Evolutionary conservation across 2,329 filamentous ascomycete genomes (phyloP), one percentile per base, ranked within the genome.

Genomic region (Ambrosiella xylebori): DNA sequence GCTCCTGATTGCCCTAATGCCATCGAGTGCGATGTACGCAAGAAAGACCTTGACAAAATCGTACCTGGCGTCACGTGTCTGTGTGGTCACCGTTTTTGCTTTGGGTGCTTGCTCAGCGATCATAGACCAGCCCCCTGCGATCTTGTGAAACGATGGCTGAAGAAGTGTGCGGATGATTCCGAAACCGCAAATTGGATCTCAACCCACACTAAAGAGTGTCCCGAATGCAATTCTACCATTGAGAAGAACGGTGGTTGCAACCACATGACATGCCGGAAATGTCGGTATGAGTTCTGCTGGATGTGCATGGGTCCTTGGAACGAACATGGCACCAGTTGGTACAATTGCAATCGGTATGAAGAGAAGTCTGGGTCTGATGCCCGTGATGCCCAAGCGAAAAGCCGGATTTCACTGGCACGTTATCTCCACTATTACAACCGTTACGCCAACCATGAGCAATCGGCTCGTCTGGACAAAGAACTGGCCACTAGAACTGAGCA

Each of bases 281-380:
- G 90, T 74, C 88, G 89, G 66, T 84, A 96, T 67, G 90, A 96
- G 67, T 96, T 98, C 67, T 98, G 93, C 73, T 98, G 93, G 93
- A 97, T 98, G 86, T 98, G 93, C 67, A 98, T 98, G 93, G 93
- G 93, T 0, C 75, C 95, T 0, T 98, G 93, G 93, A 94, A 89
- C 0, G 93, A 98, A 71, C 93, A 98, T 68, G 93, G 93, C 62
- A 98, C 91, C 2, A 95, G 88, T 71, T 98, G 93, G 93, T 98
- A 98, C 75, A 98, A 95, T 70, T 98, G 93, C 77, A 98, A 95
- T 68, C 79, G 93, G 7, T 98, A 85, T 65, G 93, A 98, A 67
- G 93, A 97, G 73, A 96, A 93, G 76, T 95, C 88, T 63, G 93
- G 93, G 1, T 77, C 82, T 0, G 90, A 96, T 59, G 93, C 93